Evolutionary conservation across 2,329 filamentous ascomycete genomes (phyloP).

Genomic region (Coniochaeta sp.): DNA sequence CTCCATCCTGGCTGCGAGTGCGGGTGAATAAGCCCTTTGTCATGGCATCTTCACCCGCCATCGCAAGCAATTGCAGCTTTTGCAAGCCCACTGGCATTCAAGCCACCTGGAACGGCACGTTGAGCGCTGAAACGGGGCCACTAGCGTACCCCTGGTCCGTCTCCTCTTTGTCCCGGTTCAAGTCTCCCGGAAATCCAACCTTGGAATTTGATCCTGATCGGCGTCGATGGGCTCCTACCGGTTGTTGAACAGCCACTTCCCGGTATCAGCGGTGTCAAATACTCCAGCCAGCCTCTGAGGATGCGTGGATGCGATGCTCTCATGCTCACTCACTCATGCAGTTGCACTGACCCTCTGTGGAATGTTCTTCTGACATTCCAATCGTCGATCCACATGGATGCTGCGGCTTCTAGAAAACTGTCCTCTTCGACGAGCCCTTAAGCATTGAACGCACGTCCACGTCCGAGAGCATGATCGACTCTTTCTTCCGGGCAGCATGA

Average conservation of each 20-base stretch:
- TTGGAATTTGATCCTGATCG: background rate
- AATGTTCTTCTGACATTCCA: slow-evolving; percentile 7
- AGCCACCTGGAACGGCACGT: background rate
- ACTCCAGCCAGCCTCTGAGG: background rate
- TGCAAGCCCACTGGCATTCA: background rate
- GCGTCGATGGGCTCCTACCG: background rate
- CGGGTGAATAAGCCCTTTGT: background rate
- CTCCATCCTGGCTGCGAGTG: background rate
- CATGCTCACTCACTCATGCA: background rate
- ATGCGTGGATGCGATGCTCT: too few species aligned
- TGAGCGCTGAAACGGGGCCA: background rate
- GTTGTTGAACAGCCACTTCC: background rate
- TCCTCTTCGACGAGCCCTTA: slow-evolving; percentile 1
- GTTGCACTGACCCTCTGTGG: slow-evolving; percentile 3
- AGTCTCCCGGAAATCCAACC: background rate
- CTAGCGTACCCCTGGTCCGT: background rate
- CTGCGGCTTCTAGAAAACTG: background rate
- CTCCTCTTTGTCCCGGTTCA: background rate
- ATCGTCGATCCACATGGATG: background rate
- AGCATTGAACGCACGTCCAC: slow-evolving; percentile 2
- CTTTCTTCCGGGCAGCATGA: background rate
- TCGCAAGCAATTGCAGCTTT: background rate
- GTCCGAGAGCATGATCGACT: background rate
- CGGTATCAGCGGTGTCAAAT: background rate
- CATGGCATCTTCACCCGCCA: background rate